These are phyloP conservation scores for Aspergillus sclerotioniger DNA, from an alignment of 495 filamentous ascomycete genomes.

Conservation along the genomic window DNA sequence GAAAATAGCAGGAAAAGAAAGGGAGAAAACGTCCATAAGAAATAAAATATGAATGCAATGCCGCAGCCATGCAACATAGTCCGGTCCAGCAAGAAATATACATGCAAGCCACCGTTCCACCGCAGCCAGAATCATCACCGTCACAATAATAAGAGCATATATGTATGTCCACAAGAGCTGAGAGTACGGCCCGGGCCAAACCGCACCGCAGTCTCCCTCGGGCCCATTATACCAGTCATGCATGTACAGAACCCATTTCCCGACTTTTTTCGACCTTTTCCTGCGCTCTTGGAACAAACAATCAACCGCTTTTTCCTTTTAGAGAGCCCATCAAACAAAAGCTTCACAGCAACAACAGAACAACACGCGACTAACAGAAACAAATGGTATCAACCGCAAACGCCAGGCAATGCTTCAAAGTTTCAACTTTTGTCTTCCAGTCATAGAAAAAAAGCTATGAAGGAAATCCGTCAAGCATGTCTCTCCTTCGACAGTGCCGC, in stretches of 20 bases:
- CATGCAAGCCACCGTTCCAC: not conserved
- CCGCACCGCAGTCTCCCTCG: conserved; percentile 16
- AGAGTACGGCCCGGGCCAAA: conserved; percentile 12
- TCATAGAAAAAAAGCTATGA: conserved; percentile 15
- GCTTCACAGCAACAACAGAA: conserved; percentile 7
- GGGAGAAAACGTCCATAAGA: not conserved
- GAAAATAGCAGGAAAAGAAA: not conserved
- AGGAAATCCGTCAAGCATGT: not conserved
- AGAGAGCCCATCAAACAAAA: not conserved
- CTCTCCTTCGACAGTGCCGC: no score
- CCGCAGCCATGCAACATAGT: not conserved
- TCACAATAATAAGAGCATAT: not conserved
- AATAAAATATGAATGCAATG: not conserved
- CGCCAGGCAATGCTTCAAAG: conserved; percentile 25
- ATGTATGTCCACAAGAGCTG: conserved; percentile 15
- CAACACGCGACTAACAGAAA: conserved; percentile 14
- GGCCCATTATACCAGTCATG: conserved; percentile 3
- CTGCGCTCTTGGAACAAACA: not conserved
- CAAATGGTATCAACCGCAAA: conserved; percentile 32
- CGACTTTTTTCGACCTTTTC: not conserved
- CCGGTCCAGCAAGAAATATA: not conserved
- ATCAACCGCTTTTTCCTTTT: conserved; percentile 14
- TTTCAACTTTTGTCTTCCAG: conserved; percentile 23
- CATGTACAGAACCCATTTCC: conserved; percentile 6
- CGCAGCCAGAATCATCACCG: not conserved